A percentile compares a stretch with the other conserved stretches of the same genome.
Conservation (phyloP, 805 yeast species). For the Kurtzmaniella cleridarum region DNA sequence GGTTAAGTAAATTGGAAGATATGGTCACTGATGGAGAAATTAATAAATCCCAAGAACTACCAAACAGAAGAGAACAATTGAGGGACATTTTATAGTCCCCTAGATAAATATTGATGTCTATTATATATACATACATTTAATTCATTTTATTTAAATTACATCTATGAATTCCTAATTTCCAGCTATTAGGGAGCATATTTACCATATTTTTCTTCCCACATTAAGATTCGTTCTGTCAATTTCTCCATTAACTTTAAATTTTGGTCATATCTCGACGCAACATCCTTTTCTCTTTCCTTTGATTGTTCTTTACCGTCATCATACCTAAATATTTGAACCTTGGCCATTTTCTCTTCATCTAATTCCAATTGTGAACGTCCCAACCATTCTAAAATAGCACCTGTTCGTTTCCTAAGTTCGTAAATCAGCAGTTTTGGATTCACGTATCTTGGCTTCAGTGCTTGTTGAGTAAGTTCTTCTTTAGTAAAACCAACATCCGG, state of each 20-base stretch:
- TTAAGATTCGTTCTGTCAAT: conserved; percentile 61
- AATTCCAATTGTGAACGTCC: conserved; percentile 83
- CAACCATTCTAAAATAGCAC: conserved; percentile 87
- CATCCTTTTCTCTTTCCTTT: conserved; percentile 10
- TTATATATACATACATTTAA: too few species aligned
- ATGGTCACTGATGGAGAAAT: conserved; percentile 14
- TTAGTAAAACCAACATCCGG: conserved; percentile 15
- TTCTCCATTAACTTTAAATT: conserved; percentile 65
- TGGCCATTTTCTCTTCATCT: conserved; percentile 63
- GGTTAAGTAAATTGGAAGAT: conserved; percentile 31
- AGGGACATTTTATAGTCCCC: conserved; percentile 1
- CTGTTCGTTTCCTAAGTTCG: conserved; percentile 84
- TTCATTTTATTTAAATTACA: too few species aligned
- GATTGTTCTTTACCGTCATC: conserved; percentile 26
- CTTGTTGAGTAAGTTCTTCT: conserved; percentile 55
- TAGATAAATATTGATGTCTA: too few species aligned
- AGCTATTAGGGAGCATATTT: conserved; percentile 34
- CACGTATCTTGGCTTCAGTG: conserved; percentile 81
- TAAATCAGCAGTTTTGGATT: conserved; percentile 65
- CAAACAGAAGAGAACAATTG: conserved; percentile 1
- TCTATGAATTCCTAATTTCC: background rate
- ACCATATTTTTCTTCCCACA: conserved; percentile 77
- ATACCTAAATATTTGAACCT: conserved; percentile 42
- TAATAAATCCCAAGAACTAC: conserved; percentile 1
- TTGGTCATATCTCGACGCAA: conserved; percentile 45